Conservation (phyloP, 1,284 basidiomycete species). For the Peniophora sp. region DNA sequence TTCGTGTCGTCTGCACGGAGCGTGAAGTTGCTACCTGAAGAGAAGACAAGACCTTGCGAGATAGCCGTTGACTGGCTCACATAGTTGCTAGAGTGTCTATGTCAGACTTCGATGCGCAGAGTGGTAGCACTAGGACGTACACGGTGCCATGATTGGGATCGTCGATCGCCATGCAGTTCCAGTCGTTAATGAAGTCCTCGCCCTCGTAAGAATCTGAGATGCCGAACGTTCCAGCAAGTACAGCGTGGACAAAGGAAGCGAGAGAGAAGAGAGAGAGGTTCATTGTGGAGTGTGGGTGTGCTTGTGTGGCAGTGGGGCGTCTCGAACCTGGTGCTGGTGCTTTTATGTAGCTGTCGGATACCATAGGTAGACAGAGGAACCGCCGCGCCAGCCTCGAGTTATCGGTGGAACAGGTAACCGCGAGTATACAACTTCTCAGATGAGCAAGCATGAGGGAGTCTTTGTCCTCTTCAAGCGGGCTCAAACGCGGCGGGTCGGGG, state of each 20-base stretch:
- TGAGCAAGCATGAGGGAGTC: too few species aligned
- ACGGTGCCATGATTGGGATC: not conserved
- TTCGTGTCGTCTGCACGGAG: constrained; percentile 47
- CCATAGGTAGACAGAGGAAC: too few species aligned
- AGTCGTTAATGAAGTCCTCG: not conserved
- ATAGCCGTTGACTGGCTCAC: constrained; percentile 25
- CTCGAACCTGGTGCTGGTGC: too few species aligned
- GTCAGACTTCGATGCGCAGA: not conserved
- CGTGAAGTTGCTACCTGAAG: constrained; percentile 20
- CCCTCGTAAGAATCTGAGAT: not conserved
- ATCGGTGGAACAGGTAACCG: too few species aligned
- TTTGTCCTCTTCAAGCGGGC: too few species aligned
- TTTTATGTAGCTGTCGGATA: too few species aligned
- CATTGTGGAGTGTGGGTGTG: too few species aligned
- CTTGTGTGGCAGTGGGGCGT: too few species aligned
- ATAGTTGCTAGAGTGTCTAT: constrained; percentile 22
- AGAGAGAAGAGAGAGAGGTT: not conserved
- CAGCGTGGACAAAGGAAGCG: not conserved
- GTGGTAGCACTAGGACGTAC: not conserved
- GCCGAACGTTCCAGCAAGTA: not conserved
- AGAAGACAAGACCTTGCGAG: constrained; percentile 23
- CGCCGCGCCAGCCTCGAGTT: too few species aligned
- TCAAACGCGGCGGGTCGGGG: too few species aligned
- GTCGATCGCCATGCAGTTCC: not conserved
- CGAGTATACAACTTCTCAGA: too few species aligned